Conservation (phyloP, 1,284 basidiomycete genomes). For the Trichosporon sp. region DNA sequence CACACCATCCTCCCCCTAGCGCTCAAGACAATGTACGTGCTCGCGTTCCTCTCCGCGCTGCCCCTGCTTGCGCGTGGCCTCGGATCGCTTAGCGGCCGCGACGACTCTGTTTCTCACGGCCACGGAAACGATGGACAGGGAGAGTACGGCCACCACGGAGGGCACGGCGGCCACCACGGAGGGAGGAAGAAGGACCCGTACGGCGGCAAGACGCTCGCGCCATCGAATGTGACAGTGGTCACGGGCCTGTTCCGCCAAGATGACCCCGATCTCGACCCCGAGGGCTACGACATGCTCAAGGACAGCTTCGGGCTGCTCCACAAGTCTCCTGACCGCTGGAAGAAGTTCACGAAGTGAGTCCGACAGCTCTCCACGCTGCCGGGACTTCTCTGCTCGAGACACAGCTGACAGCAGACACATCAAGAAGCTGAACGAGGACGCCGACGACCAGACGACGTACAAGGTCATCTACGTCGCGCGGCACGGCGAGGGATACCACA, state of each 20-base stretch:
- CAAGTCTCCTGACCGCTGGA: conserved; percentile 26
- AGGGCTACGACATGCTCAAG: conserved; percentile 29
- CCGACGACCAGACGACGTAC: conserved; percentile 34
- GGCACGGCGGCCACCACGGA: not conserved
- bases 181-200: conserved; percentile 5
- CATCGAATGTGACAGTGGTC: conserved; percentile 29
- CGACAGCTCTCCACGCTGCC: not conserved
- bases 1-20: not conserved
- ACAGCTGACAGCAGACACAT: conserved; percentile 20
- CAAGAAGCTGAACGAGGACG: conserved; percentile 26
- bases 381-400: not conserved
- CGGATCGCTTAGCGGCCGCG: not conserved
- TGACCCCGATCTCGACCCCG: conserved; percentile 21
- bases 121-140: not conserved
- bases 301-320: conserved; percentile 42
- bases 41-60: not conserved
- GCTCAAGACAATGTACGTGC: not conserved
- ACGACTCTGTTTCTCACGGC: not conserved
- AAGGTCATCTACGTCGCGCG: conserved; percentile 47
- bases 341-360: conserved; percentile 19
- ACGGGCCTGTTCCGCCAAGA: conserved; percentile 24
- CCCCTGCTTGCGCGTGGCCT: not conserved
- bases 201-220: conserved; percentile 21
- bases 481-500: conserved; percentile 47
- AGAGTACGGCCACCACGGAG: not conserved